Percentiles rank a stretch among this genome's conserved stretches.
Evolutionary conservation across 192 early-diverging fungal genomes (phyloP).

Genomic region (Podila horticola): DNA sequence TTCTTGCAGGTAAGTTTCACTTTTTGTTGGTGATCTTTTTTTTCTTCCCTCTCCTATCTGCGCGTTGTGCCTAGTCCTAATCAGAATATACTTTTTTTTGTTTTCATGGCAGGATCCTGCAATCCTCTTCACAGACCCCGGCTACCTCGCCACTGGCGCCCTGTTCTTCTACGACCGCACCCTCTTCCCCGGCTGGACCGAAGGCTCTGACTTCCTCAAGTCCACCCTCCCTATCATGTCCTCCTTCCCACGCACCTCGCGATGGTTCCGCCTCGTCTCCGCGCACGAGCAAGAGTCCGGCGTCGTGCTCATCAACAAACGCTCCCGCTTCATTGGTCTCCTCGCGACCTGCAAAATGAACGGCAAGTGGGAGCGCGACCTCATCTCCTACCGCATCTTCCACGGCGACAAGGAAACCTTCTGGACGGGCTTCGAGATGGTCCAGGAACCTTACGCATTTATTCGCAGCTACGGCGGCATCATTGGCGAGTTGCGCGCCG

Average conservation of each 20-base stretch:
- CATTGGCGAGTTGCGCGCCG: constrained; percentile 59
- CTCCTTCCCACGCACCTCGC: constrained; percentile 44
- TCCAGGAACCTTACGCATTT: constrained; percentile 63
- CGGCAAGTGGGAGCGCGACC: constrained; percentile 58
- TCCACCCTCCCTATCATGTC: constrained; percentile 59
- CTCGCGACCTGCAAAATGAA: constrained; percentile 68
- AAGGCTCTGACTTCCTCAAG: constrained; percentile 58
- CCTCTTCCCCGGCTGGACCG: constrained; percentile 46
- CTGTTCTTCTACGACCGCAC: constrained; percentile 76
- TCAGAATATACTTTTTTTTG: neutral
- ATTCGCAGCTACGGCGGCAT: constrained; percentile 59
- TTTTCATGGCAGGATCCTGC: constrained; percentile 59
- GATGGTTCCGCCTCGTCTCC: constrained; percentile 51
- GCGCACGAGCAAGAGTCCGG: constrained; percentile 75
- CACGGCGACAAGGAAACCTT: constrained; percentile 81
- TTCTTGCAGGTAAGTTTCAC: constrained; percentile 58
- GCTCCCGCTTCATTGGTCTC: constrained; percentile 58
- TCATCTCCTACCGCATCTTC: constrained; percentile 54
- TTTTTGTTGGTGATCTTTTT: too few species aligned
- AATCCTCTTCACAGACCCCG: constrained; percentile 58
- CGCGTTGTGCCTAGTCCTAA: neutral
- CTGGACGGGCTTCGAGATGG: constrained; percentile 73
- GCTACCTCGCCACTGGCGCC: constrained; percentile 58
- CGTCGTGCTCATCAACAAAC: constrained; percentile 66
- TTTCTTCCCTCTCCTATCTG: neutral